Percentiles rank a stretch among this genome's conserved stretches.
Evolutionary conservation across 2,329 filamentous ascomycete species (phyloP).

Genomic region (Colletotrichum cuscutae): DNA sequence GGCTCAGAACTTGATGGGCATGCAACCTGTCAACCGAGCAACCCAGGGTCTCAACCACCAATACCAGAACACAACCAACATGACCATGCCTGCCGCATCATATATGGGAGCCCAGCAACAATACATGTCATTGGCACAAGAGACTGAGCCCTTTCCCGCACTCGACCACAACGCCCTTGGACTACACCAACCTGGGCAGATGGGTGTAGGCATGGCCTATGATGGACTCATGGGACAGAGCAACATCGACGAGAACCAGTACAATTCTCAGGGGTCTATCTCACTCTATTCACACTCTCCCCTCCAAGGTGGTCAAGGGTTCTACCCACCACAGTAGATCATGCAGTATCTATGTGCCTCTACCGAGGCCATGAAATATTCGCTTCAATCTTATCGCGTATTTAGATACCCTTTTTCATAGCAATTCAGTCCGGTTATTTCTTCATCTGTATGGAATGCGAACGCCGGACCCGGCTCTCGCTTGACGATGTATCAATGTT

Average conservation of each 20-base stretch:
- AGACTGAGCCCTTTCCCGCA: slow-evolving; percentile 49
- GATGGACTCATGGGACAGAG: slow-evolving; percentile 44
- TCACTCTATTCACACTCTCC: slow-evolving; percentile 56
- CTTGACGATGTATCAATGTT: background rate
- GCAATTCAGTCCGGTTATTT: background rate
- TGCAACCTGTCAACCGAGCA: slow-evolving; percentile 19
- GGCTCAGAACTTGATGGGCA: slow-evolving; percentile 19
- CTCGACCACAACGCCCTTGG: slow-evolving; percentile 48
- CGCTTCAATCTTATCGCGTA: slow-evolving; percentile 12
- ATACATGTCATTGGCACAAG: slow-evolving; percentile 45
- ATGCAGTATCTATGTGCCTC: background rate
- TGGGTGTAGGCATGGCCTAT: slow-evolving; percentile 44
- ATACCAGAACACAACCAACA: slow-evolving; percentile 33
- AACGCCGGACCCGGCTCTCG: background rate
- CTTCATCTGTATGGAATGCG: background rate
- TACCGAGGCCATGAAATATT: background rate
- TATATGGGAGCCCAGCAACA: slow-evolving; percentile 40
- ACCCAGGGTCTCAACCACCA: slow-evolving; percentile 40
- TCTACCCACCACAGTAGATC: slow-evolving; percentile 43
- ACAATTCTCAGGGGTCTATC: slow-evolving; percentile 52
- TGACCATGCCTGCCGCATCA: slow-evolving; percentile 44
- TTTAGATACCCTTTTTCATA: slow-evolving; percentile 27
- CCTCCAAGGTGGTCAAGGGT: slow-evolving; percentile 47
- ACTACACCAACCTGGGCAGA: slow-evolving; percentile 41
- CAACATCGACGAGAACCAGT: slow-evolving; percentile 46